phyloP scores from a whole-genome alignment of 169 alveolate genomes.

The Plasmodium gonderi region DNA sequence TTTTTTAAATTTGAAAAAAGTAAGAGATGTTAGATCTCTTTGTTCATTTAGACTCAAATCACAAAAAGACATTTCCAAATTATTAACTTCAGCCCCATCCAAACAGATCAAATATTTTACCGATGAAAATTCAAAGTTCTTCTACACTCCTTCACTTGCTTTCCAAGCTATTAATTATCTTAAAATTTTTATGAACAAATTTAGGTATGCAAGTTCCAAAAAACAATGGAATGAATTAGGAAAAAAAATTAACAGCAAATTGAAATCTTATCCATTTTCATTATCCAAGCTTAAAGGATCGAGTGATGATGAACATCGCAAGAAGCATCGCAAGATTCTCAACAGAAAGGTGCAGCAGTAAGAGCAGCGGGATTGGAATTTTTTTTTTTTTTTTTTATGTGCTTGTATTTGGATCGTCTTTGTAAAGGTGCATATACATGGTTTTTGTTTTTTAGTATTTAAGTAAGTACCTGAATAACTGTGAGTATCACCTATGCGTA shows the following conservation, averaged over 20 bases:
- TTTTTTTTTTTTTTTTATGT: not conserved
- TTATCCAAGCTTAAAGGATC: constrained; percentile 54
- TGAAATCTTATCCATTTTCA: constrained; percentile 50
- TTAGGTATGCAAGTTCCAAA: constrained; percentile 58
- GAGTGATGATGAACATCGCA: constrained; percentile 56
- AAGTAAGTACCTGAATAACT: not conserved
- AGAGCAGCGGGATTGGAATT: too few relatives aligned
- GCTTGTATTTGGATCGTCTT: not conserved
- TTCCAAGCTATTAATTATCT: constrained; percentile 62
- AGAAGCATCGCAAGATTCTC: not conserved
- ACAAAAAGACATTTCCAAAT: constrained; percentile 47
- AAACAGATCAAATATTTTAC: constrained; percentile 29
- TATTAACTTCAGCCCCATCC: not conserved
- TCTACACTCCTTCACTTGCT: constrained; percentile 29
- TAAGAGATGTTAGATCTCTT: constrained; percentile 80
- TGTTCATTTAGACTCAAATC: constrained; percentile 55
- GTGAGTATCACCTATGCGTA: not conserved
- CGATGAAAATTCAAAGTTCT: not conserved
- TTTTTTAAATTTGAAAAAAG: constrained; percentile 78
- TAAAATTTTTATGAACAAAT: constrained; percentile 45
- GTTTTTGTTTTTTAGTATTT: not conserved
- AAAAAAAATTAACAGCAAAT: constrained; percentile 32
- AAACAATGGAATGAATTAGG: constrained; percentile 70
- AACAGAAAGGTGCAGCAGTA: not conserved
- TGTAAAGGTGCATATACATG: too few relatives aligned